Conservation (phyloP, 306 rosid genomes). For the Clitoria ternatea region DNA sequence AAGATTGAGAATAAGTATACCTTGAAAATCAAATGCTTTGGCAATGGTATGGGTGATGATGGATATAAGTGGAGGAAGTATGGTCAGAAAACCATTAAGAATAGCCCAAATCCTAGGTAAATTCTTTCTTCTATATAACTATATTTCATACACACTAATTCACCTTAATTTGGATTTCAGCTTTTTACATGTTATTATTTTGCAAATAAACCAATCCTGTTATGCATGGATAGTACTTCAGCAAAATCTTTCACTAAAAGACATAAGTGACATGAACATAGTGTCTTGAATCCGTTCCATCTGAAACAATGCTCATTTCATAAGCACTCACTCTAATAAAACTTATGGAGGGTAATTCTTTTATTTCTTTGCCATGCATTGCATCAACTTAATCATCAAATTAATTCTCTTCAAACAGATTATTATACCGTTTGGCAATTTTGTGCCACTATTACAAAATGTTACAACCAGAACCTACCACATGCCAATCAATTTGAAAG, state of each 20-base stretch:
- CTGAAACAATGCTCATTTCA: not conserved
- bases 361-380: not conserved
- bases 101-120: conserved; percentile 93
- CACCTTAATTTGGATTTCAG: not conserved
- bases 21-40: conserved; percentile 76
- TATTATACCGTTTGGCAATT: not conserved
- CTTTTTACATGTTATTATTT: not conserved
- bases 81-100: conserved; percentile 88
- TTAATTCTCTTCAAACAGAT: not conserved
- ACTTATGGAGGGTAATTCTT: not conserved
- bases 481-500: not conserved
- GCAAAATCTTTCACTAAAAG: not conserved
- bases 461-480: not conserved
- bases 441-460: not conserved
- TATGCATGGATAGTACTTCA: not conserved
- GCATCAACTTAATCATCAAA: not conserved
- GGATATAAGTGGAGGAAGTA: conserved; percentile 95
- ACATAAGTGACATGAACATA: not conserved
- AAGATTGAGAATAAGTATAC: conserved; percentile 84
- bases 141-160: not conserved
- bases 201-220: not conserved
- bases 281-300: not conserved
- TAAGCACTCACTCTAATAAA: not conserved
- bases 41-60: conserved; percentile 79
- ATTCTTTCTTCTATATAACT: not conserved